A percentile compares a stretch with the other conserved stretches of the same genome.
phyloP scores from a whole-genome alignment of 23 red algal species.

The Gracilaria vermiculophylla region DNA sequence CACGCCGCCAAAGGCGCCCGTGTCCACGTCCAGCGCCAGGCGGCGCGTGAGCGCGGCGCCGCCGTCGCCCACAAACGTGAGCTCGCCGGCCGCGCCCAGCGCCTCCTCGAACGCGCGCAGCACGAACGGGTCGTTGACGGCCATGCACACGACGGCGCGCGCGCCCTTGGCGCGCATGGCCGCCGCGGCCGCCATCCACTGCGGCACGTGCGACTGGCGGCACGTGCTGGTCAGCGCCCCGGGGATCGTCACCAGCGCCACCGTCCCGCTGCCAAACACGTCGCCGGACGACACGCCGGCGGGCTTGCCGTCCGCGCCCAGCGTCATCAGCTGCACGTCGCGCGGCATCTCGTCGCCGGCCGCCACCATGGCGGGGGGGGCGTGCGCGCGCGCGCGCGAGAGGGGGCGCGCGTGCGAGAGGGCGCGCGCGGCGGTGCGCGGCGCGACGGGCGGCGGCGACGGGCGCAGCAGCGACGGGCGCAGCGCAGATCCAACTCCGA shows the following conservation, averaged over 20 bases:
- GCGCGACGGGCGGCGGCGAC: no score
- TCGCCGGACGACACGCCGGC: constrained; percentile 21
- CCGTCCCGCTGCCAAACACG: constrained; percentile 81
- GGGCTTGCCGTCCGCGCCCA: constrained; percentile 48
- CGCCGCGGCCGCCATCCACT: constrained; percentile 58
- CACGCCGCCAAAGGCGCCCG: constrained; percentile 89
- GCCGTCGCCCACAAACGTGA: constrained; percentile 87
- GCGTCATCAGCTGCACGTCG: constrained; percentile 57
- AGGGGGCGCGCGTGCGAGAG: no score
- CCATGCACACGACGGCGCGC: constrained; percentile 72
- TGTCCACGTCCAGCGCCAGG: constrained; percentile 80
- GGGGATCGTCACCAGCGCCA: constrained; percentile 82
- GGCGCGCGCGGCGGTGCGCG: no score
- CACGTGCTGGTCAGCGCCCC: constrained; percentile 93
- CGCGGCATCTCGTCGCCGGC: constrained; percentile 54
- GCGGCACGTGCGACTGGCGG: constrained; percentile 76
- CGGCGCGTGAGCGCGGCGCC: constrained; percentile 70
- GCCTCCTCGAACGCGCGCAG: constrained; percentile 82
- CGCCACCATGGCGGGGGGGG: no score
- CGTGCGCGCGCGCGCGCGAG: no score
- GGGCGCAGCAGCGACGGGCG: no score
- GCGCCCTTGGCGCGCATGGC: constrained; percentile 69
- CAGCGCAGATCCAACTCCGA: no score
- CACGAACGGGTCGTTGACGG: constrained; percentile 97
- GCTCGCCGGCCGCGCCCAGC: constrained; percentile 42